Evolutionary conservation across 345 rosid species (phyloP).

Genomic region (Salix exigua): DNA sequence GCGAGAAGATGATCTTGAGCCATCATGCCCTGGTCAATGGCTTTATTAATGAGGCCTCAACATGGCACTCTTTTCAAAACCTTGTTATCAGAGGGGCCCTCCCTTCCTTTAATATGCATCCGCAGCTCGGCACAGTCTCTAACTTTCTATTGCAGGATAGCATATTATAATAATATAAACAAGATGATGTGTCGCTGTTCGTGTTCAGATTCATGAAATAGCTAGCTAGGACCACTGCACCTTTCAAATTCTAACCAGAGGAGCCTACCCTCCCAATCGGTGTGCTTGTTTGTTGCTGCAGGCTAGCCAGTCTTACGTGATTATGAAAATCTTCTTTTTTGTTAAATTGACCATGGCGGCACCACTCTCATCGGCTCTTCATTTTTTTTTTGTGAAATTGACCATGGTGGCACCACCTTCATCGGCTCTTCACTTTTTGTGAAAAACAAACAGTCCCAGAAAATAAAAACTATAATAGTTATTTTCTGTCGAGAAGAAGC

Average conservation of each 20-base stretch:
- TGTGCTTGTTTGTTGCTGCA: not conserved
- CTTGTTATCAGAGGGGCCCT: not conserved
- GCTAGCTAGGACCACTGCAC: conserved; percentile 23
- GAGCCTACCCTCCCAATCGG: not conserved
- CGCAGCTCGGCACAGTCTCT: conserved; percentile 19
- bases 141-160: conserved; percentile 28
- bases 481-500: not conserved
- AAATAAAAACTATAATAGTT: too few species aligned
- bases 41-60: conserved; percentile 7
- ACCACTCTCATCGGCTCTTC: not conserved
- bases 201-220: conserved; percentile 21
- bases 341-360: too few species aligned
- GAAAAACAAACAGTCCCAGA: too few species aligned
- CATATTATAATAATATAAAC: conserved; percentile 18
- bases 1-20: not conserved
- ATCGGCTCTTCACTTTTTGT: too few species aligned
- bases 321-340: too few species aligned
- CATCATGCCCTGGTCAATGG: conserved; percentile 7
- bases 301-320: not conserved
- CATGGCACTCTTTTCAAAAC: not conserved
- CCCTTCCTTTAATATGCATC: not conserved
- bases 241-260: not conserved
- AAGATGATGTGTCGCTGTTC: conserved; percentile 18
- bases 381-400: too few species aligned
- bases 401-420: too few species aligned